Evolutionary conservation across 2,329 filamentous ascomycete genomes (phyloP).

Genomic region (Neofusicoccum umdonicola): DNA sequence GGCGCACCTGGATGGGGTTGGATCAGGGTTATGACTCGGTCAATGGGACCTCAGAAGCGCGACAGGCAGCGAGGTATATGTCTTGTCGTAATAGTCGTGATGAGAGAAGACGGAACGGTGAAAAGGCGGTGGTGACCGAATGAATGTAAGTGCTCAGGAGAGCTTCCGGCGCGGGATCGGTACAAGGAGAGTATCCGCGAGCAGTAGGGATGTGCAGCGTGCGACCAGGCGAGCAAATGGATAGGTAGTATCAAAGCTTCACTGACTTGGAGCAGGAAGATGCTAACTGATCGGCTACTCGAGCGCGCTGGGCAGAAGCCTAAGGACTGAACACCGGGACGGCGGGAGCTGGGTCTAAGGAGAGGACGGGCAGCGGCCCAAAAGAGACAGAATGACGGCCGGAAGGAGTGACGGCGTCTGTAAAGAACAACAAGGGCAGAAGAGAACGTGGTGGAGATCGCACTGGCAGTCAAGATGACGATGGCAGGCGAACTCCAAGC

Average conservation of each 20-base stretch:
- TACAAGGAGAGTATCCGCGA: conserved; percentile 23
- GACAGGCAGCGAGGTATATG: conserved; percentile 5
- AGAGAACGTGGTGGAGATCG: conserved; percentile 38
- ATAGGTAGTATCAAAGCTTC: conserved; percentile 35
- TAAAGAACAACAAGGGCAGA: conserved; percentile 36
- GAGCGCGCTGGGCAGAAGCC: conserved; percentile 33
- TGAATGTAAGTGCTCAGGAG: conserved; percentile 19
- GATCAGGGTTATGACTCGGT: conserved; percentile 8
- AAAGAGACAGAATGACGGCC: conserved; percentile 33
- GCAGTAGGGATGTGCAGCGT: conserved; percentile 17
- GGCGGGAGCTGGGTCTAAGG: conserved; percentile 27
- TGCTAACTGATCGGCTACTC: conserved; percentile 30
- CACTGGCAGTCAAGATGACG: conserved; percentile 35
- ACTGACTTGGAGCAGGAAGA: conserved; percentile 20
- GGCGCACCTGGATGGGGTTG: not conserved
- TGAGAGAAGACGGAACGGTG: not conserved
- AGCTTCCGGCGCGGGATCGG: conserved; percentile 27
- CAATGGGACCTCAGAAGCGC: conserved; percentile 4
- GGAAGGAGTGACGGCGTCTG: conserved; percentile 44
- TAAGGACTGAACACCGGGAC: conserved; percentile 25
- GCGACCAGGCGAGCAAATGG: conserved; percentile 34
- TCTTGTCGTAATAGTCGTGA: conserved; percentile 17
- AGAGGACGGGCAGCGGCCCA: conserved; percentile 40
- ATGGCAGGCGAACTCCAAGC: conserved; percentile 34
- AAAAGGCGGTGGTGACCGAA: conserved; percentile 15